Evolutionary conservation across 306 rosid genomes (phyloP).

Genomic region (Pachyrhizus erosus): DNA sequence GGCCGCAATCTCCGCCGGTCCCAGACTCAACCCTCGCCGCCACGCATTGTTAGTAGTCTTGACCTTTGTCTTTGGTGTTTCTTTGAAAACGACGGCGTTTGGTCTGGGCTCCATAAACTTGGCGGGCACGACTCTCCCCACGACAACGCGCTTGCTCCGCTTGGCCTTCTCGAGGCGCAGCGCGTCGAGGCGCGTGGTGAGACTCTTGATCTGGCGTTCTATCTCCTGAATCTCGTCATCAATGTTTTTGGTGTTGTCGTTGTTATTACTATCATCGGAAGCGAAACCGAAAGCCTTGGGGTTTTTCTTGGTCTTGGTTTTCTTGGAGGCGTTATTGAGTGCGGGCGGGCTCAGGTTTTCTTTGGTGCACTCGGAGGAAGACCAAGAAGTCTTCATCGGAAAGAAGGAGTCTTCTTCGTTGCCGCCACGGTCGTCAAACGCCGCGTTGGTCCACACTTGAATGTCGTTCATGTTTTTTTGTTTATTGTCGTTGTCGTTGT

Average conservation of each 20-base stretch:
- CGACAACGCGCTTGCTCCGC: constrained; percentile 3
- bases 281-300: neutral
- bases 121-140: constrained; percentile 12
- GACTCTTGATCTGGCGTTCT: constrained; percentile 39
- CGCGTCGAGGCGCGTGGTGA: constrained; percentile 24
- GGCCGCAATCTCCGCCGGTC: constrained; percentile 73
- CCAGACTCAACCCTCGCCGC: constrained; percentile 71
- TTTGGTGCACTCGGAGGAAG: constrained; percentile 42
- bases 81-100: constrained; percentile 17
- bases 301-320: neutral
- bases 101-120: constrained; percentile 59
- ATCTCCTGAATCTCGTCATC: constrained; percentile 37
- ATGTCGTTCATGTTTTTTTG: constrained; percentile 15
- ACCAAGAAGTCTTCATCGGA: constrained; percentile 41
- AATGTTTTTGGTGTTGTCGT: neutral
- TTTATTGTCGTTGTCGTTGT: neutral
- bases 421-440: constrained; percentile 48
- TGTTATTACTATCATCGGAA: neutral
- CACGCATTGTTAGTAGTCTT: constrained; percentile 6
- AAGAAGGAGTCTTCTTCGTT: neutral
- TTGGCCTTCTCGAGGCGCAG: constrained; percentile 39
- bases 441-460: constrained; percentile 50
- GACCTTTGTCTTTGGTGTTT: constrained; percentile 44
- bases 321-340: constrained; percentile 17
- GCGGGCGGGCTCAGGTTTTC: constrained; percentile 47